Evolutionary conservation across 2,329 filamentous ascomycete genomes (phyloP).

Genomic region (Diaporthe helianthi): DNA sequence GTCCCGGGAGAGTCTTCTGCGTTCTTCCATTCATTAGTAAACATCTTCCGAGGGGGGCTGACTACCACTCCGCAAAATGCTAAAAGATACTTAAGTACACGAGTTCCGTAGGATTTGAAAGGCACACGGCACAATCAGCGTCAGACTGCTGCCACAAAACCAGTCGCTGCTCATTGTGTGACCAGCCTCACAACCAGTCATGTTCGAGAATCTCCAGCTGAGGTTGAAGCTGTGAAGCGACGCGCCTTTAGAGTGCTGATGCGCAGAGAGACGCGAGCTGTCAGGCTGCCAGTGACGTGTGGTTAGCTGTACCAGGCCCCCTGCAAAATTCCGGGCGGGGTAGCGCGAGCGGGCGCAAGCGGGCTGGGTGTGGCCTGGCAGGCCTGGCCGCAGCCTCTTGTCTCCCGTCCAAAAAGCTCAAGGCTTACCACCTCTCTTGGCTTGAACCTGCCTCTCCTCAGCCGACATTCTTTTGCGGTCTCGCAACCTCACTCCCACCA

Average conservation of each 20-base stretch:
- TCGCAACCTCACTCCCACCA: slow-evolving; percentile 21
- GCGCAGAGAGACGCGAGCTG: slow-evolving; percentile 30
- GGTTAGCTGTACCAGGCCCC: slow-evolving; percentile 20
- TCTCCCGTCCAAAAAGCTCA: slow-evolving; percentile 23
- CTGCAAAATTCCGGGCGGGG: slow-evolving; percentile 31
- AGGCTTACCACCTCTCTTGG: slow-evolving; percentile 20
- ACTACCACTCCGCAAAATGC: neutral
- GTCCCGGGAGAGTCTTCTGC: neutral
- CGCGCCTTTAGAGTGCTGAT: slow-evolving; percentile 31
- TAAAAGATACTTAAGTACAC: neutral
- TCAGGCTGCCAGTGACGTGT: slow-evolving; percentile 30
- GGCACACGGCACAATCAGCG: neutral
- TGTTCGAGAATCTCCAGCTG: neutral
- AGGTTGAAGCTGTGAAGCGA: slow-evolving; percentile 1
- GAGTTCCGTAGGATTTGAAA: neutral
- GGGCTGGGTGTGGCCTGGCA: slow-evolving; percentile 15
- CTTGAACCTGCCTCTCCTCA: slow-evolving; percentile 29
- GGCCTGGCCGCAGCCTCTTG: slow-evolving; percentile 22
- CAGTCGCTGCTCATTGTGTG: neutral
- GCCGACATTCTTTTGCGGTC: slow-evolving; percentile 30
- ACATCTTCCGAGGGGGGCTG: neutral
- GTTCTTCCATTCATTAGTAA: slow-evolving; percentile 11
- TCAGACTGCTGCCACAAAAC: neutral
- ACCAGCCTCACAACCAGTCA: neutral
- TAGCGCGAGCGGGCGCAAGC: slow-evolving; percentile 18